Evolutionary conservation across 148 eudicot species (phyloP).

Genomic region (Cornus florida): DNA sequence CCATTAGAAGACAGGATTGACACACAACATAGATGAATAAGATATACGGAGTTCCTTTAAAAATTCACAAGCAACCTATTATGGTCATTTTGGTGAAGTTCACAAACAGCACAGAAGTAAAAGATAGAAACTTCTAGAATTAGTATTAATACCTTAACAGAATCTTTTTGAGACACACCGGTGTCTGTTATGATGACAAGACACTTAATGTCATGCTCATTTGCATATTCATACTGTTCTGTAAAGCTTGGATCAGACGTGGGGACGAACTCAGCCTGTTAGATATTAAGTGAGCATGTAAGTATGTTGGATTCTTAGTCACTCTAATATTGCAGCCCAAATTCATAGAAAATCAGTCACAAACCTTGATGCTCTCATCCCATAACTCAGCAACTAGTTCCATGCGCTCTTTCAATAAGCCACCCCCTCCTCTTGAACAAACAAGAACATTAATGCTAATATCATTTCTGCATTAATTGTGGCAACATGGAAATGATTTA

Average conservation of each 20-base stretch:
- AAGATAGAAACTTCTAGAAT: background rate
- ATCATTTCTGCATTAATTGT: conserved; percentile 44
- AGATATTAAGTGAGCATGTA: conserved; percentile 8
- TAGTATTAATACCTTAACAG: conserved; percentile 51
- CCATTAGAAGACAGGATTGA: background rate
- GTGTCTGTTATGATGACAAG: conserved; percentile 83
- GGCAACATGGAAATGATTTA: conserved; percentile 5
- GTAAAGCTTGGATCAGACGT: conserved; percentile 90
- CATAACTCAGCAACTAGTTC: conserved; percentile 80
- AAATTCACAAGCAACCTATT: background rate
- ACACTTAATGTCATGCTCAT: conserved; percentile 87
- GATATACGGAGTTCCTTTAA: background rate
- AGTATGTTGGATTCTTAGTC: background rate
- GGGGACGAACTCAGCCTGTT: conserved; percentile 86
- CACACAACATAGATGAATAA: background rate
- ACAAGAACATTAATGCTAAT: conserved; percentile 51
- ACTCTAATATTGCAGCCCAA: conserved; percentile 7
- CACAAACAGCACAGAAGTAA: background rate
- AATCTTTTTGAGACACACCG: conserved; percentile 58
- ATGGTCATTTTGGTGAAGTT: background rate
- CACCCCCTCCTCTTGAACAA: conserved; percentile 97
- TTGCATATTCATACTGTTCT: conserved; percentile 97
- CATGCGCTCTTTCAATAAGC: conserved; percentile 86
- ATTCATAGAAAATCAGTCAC: conserved; percentile 9
- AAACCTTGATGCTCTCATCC: conserved; percentile 82